phyloP scores from a whole-genome alignment of 805 yeast species.

The Saccharomycopsis sp. region DNA sequence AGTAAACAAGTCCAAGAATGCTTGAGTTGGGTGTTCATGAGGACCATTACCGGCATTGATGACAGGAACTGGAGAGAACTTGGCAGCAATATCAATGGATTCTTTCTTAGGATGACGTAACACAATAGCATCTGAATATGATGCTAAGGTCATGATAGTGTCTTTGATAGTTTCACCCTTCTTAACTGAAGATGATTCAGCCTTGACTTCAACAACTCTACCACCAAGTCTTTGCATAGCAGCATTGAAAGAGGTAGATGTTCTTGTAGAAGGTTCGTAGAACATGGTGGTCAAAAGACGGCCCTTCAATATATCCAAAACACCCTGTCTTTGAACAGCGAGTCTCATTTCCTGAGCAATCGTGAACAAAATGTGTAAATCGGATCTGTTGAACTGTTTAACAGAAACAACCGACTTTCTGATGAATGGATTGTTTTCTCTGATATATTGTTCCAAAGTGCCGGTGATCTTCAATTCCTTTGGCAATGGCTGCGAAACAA shows the following conservation, averaged over 20 bases:
- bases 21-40: slow-evolving; percentile 98
- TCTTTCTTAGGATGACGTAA: slow-evolving; percentile 93
- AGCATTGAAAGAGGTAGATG: slow-evolving; percentile 94
- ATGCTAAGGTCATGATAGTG: slow-evolving; percentile 88
- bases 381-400: slow-evolving; percentile 77
- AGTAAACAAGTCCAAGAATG: slow-evolving; percentile 93
- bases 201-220: slow-evolving; percentile 81
- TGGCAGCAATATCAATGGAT: slow-evolving; percentile 90
- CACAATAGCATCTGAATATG: slow-evolving; percentile 95
- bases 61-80: slow-evolving; percentile 94
- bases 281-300: slow-evolving; percentile 90
- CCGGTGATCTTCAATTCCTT: slow-evolving; percentile 69
- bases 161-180: slow-evolving; percentile 98
- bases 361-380: slow-evolving; percentile 86
- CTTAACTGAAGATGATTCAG: slow-evolving; percentile 86
- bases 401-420: slow-evolving; percentile 86
- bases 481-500: slow-evolving; percentile 66
- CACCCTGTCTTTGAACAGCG: slow-evolving; percentile 95
- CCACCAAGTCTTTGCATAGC: slow-evolving; percentile 99
- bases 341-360: slow-evolving; percentile 98
- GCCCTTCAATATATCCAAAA: slow-evolving; percentile 82
- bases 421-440: slow-evolving; percentile 83
- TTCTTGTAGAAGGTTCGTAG: slow-evolving; percentile 97
- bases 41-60: slow-evolving; percentile 98
- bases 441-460: slow-evolving; percentile 69